Evolutionary conservation across 306 rosid species (phyloP), one percentile per base, ranked within the genome.

Genomic region (Ziziphus jujuba): DNA sequence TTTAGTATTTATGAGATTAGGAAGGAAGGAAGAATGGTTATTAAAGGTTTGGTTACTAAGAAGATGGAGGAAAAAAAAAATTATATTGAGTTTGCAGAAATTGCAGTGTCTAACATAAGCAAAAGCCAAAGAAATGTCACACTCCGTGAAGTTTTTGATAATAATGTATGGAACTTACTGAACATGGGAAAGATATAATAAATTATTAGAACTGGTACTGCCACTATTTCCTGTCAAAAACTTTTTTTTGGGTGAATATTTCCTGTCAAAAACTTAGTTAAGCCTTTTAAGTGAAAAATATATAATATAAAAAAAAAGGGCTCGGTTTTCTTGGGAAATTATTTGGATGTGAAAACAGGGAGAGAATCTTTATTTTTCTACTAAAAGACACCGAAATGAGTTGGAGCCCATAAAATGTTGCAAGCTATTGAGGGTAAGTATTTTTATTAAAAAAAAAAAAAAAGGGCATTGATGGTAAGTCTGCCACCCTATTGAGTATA

Each of bases 331-430:
- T n/a, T 28, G 33, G 33, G 33, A 28, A 28, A 40, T 40, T n/a
- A n/a, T 7, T 40, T 7, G 15, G 14, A 40, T 8, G 1, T 9
- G 15, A 40, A 47, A 66, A 56, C 25, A 22, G 63, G 66, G 61
- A 59, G 67, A 20, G 87, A 81, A 81, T 85, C 85, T 79, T 22
- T 16, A 40, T 60, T 44, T 65, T 33, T 43, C 43, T 16, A 73
- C 82, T 73, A 82, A 10, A 74, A 23, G 88, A 85, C 87, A 77
- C 28, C 66, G 73, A 23, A 58, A 66, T 69, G 84, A 80, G 85
- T 82, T 78, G 79, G 73, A 78, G 77, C 66, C 87, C 90, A 78
- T 73, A 63, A 64, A 56, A 13, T 38, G 70, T 59, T 6, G 69
- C 71, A 34, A 25, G 61, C 45, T 0, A 3, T 9, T 10, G 45